Evolutionary conservation across 495 filamentous ascomycete species (phyloP).

Genomic region (Annulohypoxylon stygium): DNA sequence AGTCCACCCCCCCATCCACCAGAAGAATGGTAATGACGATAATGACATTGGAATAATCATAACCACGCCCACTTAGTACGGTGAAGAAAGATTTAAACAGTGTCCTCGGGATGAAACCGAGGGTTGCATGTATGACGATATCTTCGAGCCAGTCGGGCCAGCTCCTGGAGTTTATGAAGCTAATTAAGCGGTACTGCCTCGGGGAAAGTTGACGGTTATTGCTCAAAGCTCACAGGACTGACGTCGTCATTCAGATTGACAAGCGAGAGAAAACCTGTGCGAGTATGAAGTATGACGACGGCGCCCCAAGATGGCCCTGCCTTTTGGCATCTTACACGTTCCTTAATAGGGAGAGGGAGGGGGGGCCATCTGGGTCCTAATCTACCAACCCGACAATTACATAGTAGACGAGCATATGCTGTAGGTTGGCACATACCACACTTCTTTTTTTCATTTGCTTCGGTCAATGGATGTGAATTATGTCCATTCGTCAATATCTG

Average conservation of each 20-base stretch:
- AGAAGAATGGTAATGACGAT: slow-evolving; percentile 44
- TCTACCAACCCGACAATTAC: slow-evolving; percentile 35
- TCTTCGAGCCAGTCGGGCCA: slow-evolving; percentile 48
- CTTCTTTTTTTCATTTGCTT: slow-evolving; percentile 8
- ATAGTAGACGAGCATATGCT: slow-evolving; percentile 32
- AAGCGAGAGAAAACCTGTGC: slow-evolving; percentile 38
- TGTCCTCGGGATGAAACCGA: slow-evolving; percentile 47
- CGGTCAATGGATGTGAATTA: background rate
- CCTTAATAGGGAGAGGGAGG: slow-evolving; percentile 26
- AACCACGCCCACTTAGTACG: slow-evolving; percentile 24
- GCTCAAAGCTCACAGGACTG: slow-evolving; percentile 39
- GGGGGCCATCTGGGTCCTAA: slow-evolving; percentile 37
- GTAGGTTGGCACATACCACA: slow-evolving; percentile 26
- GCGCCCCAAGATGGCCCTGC: slow-evolving; percentile 27
- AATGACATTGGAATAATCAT: slow-evolving; percentile 36
- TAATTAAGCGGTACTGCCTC: slow-evolving; percentile 47
- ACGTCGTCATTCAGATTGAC: slow-evolving; percentile 42
- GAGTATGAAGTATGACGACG: slow-evolving; percentile 48
- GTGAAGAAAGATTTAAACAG: slow-evolving; percentile 39
- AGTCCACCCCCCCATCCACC: background rate
- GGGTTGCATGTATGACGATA: slow-evolving; percentile 53
- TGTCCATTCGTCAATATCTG: background rate
- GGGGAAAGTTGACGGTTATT: slow-evolving; percentile 38
- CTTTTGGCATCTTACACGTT: slow-evolving; percentile 28
- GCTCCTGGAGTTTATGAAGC: slow-evolving; percentile 42